These are phyloP conservation scores for Sicyos baderoa DNA, from an alignment of 306 rosid species.

Conservation along the genomic window DNA sequence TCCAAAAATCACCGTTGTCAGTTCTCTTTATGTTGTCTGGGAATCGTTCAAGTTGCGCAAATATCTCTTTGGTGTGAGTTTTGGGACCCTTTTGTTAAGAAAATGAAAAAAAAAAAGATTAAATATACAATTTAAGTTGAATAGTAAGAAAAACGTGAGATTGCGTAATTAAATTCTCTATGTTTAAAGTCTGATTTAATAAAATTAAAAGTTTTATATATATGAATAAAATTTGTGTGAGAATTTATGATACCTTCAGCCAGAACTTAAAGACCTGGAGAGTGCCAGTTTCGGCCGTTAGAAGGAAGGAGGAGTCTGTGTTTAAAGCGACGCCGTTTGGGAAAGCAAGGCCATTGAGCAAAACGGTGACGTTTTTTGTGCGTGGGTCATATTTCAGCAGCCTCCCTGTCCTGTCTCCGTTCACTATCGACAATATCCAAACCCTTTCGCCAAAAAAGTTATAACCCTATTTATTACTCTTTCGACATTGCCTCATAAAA, in stretches of 20 bases:
- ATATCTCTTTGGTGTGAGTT: slow-evolving; percentile 9
- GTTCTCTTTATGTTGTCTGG: slow-evolving; percentile 56
- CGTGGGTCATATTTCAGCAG: slow-evolving; percentile 39
- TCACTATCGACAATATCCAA: slow-evolving; percentile 21
- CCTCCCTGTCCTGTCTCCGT: slow-evolving; percentile 54
- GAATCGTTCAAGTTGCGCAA: slow-evolving; percentile 29
- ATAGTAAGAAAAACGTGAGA: neutral
- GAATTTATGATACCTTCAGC: slow-evolving; percentile 2
- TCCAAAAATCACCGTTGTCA: slow-evolving; percentile 41
- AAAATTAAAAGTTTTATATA: too few relatives aligned
- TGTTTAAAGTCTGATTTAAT: too few relatives aligned
- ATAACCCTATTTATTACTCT: neutral
- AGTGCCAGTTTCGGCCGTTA: slow-evolving; percentile 32
- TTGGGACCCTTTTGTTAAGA: slow-evolving; percentile 18
- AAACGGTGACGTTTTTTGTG: slow-evolving; percentile 30
- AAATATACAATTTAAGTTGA: neutral
- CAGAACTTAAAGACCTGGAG: slow-evolving; percentile 25
- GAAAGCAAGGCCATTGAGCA: slow-evolving; percentile 36
- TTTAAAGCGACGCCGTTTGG: slow-evolving; percentile 65
- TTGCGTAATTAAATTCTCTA: neutral
- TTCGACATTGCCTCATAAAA: too few relatives aligned
- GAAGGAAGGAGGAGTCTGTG: slow-evolving; percentile 38
- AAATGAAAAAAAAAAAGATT: neutral
- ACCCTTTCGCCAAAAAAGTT: slow-evolving; percentile 19
- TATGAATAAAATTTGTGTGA: neutral